Evolutionary conservation across 768 basidiomycete species (phyloP), one percentile per base, ranked within the genome.

Genomic region (Pisolithus albus): DNA sequence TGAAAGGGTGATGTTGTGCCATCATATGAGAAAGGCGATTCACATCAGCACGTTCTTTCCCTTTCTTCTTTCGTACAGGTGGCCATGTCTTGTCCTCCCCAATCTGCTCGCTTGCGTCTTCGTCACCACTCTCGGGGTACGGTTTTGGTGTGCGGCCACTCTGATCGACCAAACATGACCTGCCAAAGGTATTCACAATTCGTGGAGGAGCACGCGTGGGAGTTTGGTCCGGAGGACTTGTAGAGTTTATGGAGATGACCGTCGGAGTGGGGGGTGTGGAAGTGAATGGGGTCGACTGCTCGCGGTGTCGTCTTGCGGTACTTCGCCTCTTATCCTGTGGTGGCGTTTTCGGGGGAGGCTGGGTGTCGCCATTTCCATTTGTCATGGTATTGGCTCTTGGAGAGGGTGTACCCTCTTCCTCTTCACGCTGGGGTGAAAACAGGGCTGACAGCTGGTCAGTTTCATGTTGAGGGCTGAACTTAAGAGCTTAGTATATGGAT

Each of bases 121-220:
- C 40, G 1, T 19, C 8, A 11, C 40, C n/a, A 15, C 40, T 41
- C 7, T 18, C 18, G 18, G 10, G 8, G 19, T 21, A 21, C 7
- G 5, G n/a, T 11, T 41, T 41, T 19, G 59, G 63, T 3, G 56
- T 49, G 26, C 44, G 53, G 2, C 59, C 61, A 5, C 42, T 53
- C 46, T 41, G 52, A 40, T 61, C 55, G 6, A 61, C 64, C 40
- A 65, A 42, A 2, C 59, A 56, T 37, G 53, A 52, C 0, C 63
- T 57, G 3, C 42, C 51, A 2, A 65, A 4, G 3, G 53, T 56
- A 4, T 63, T 34, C 18, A 57, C 62, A 7, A 61, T 2, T 8
- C 57, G 64, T 1, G 64, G 63, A 2, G 64, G 63, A 7, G 56
- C 60, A n/a, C 52, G 58, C 7, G 51, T 41, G 19, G 49, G 30